Conservation (phyloP, 176 grass and related monocot species). For the Carex myosuroides region DNA sequence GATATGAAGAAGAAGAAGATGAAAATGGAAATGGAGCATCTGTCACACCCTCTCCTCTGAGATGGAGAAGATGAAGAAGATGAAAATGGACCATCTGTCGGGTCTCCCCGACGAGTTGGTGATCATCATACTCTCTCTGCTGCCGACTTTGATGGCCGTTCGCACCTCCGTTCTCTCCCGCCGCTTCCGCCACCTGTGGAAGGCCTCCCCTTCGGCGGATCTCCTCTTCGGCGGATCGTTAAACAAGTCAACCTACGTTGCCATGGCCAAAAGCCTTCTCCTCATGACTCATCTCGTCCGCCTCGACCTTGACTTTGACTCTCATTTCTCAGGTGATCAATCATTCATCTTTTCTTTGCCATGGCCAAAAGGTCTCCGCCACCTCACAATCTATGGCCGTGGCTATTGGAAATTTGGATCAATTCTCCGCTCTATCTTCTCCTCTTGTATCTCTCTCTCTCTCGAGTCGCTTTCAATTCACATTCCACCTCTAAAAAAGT, state of each 20-base stretch:
- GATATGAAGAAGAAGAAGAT: rapidly evolving
- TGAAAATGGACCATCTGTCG: too few species aligned
- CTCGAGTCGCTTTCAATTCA: neutral
- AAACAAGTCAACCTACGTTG: neutral
- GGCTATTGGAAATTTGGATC: neutral
- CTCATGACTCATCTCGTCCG: neutral
- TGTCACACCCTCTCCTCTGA: too few species aligned
- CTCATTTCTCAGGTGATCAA: neutral
- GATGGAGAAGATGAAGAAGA: too few species aligned
- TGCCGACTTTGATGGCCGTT: neutral
- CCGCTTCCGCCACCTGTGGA: neutral
- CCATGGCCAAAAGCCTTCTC: too few species aligned
- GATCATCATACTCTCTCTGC: neutral
- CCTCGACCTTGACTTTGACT: neutral
- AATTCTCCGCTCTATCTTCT: neutral
- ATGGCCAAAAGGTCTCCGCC: neutral
- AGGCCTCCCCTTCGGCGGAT: too few species aligned
- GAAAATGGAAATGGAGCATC: too few species aligned
- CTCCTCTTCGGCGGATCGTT: neutral
- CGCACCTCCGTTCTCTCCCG: neutral
- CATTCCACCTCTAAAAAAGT: too few species aligned
- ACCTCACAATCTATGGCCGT: neutral
- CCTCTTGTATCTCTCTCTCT: neutral
- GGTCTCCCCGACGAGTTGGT: too few species aligned
- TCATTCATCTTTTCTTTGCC: neutral